These are phyloP conservation scores for Aspergillus sclerotioniger DNA, from an alignment of 495 filamentous ascomycete species.

Conservation along the genomic window DNA sequence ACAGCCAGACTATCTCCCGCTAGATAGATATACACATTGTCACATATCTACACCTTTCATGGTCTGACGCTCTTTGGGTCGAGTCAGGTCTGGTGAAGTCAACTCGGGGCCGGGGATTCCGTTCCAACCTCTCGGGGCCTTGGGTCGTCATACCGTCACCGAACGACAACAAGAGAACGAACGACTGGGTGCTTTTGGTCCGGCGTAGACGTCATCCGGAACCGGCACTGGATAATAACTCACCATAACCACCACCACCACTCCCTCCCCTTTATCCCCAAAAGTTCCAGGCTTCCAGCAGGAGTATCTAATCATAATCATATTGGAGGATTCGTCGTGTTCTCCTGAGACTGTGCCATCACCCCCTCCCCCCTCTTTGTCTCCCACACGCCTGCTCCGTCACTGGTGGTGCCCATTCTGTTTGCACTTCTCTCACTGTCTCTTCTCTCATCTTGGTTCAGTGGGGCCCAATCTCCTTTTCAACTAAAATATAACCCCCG, in stretches of 20 bases:
- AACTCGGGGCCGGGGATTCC: constrained; percentile 17
- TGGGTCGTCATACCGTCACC: constrained; percentile 28
- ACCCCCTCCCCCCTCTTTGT: constrained; percentile 1
- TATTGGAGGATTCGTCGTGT: too few relatives aligned
- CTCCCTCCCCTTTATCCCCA: constrained; percentile 4
- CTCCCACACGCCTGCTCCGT: neutral
- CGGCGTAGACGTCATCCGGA: constrained; percentile 31
- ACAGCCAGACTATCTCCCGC: neutral
- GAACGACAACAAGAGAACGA: too few relatives aligned
- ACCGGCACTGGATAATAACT: constrained; percentile 16
- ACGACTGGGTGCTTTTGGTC: constrained; percentile 2
- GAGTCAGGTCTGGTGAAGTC: neutral
- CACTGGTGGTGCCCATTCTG: too few relatives aligned
- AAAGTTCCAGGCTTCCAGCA: neutral
- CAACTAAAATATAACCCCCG: neutral
- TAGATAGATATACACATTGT: neutral
- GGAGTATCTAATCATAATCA: neutral
- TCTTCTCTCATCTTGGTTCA: neutral
- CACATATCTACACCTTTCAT: constrained; percentile 2
- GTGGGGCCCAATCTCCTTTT: constrained; percentile 13
- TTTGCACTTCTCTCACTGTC: neutral
- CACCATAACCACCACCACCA: too few relatives aligned
- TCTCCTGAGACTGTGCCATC: neutral
- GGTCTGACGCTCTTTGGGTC: neutral
- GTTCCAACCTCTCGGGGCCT: constrained; percentile 14